phyloP scores from a whole-genome alignment of 306 rosid species.

The Begonia peltatifolia region DNA sequence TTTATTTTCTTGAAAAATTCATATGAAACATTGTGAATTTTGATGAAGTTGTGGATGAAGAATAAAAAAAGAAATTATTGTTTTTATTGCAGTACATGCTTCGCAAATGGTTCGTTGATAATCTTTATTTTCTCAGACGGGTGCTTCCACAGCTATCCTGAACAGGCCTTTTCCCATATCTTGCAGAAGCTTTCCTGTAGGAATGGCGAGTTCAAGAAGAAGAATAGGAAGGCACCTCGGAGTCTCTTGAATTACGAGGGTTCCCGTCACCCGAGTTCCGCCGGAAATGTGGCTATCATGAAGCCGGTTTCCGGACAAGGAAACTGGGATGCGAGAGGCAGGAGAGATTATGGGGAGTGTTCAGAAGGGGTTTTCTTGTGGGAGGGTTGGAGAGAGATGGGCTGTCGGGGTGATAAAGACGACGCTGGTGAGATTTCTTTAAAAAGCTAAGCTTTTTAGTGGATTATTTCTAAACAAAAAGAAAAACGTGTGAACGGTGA shows the following conservation, averaged over 20 bases:
- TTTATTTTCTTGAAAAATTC: too few species aligned
- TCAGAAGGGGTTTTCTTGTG: conserved; percentile 15
- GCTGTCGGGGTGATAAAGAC: too few species aligned
- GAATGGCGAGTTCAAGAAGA: conserved; percentile 53
- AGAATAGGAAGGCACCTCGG: conserved; percentile 45
- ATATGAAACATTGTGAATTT: too few species aligned
- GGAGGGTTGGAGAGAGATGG: conserved; percentile 54
- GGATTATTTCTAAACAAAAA: too few species aligned
- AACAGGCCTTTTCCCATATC: conserved; percentile 64
- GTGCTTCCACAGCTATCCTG: conserved; percentile 39
- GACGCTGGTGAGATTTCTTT: too few species aligned
- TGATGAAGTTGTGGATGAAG: too few species aligned
- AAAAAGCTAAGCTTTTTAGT: too few species aligned
- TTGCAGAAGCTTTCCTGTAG: conserved; percentile 47
- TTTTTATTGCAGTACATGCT: conserved; percentile 45
- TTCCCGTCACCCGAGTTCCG: conserved; percentile 51
- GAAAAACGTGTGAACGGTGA: too few species aligned
- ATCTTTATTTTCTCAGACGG: conserved; percentile 36
- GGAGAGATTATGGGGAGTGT: conserved; percentile 65
- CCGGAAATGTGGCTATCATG: conserved; percentile 39
- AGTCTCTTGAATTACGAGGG: conserved; percentile 66
- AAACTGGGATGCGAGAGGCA: conserved; percentile 32
- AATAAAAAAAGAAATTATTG: too few species aligned
- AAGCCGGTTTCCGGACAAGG: conserved; percentile 11
- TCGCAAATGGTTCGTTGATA: conserved; percentile 70